Conservation (phyloP, 768 basidiomycete genomes). For the Agaricus bisporus region DNA sequence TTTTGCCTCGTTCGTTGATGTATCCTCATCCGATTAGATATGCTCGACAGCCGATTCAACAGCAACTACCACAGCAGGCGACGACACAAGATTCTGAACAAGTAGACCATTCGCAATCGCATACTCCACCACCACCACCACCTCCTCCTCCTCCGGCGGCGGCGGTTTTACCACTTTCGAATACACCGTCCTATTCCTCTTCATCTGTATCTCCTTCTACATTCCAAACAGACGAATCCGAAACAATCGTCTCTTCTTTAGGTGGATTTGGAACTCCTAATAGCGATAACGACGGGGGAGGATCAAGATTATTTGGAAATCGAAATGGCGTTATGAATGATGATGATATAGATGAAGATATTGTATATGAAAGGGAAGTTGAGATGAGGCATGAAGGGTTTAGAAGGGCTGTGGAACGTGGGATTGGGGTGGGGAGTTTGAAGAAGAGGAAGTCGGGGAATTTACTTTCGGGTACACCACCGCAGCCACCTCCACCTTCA, state of each 20-base stretch:
- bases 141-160: too few species aligned
- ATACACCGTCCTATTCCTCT: too few species aligned
- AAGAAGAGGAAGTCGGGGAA: constrained; percentile 2
- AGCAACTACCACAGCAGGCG: not conserved
- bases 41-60: not conserved
- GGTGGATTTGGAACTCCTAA: too few species aligned
- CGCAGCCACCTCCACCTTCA: too few species aligned
- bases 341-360: not conserved
- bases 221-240: too few species aligned
- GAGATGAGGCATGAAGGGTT: not conserved
- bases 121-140: not conserved
- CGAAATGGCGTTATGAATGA: not conserved
- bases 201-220: too few species aligned
- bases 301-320: too few species aligned
- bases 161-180: too few species aligned
- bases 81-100: not conserved
- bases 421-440: constrained; percentile 2
- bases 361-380: not conserved
- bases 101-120: not conserved
- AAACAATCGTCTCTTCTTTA: too few species aligned
- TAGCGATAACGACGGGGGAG: not conserved
- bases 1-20: not conserved
- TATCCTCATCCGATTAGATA: not conserved
- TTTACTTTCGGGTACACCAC: not conserved
- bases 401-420: not conserved